Evolutionary conservation across 768 basidiomycete species (phyloP).

Genomic region (Phanerodontia chrysosporium): DNA sequence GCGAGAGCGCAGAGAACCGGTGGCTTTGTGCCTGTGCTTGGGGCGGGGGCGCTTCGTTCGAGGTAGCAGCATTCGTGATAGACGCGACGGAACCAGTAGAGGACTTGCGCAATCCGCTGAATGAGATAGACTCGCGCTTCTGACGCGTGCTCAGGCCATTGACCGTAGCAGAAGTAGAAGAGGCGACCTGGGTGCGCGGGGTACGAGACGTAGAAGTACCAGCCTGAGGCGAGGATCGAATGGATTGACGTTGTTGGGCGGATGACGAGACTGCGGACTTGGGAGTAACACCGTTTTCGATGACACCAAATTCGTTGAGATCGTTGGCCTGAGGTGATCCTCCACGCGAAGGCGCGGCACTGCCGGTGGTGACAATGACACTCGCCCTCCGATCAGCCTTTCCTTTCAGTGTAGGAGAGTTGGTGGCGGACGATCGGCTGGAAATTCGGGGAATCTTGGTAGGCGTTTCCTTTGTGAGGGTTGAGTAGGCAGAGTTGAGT

Average conservation of each 20-base stretch:
- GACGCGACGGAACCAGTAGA: conserved; percentile 81
- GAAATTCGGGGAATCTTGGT: conserved; percentile 93
- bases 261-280: conserved; percentile 40
- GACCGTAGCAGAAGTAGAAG: conserved; percentile 38
- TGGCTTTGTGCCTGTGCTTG: conserved; percentile 37
- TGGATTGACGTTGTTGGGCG: conserved; percentile 50
- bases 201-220: conserved; percentile 50
- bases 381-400: conserved; percentile 59
- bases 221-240: conserved; percentile 58
- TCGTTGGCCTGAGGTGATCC: conserved; percentile 44
- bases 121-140: conserved; percentile 78
- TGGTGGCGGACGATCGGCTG: conserved; percentile 72
- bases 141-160: conserved; percentile 55
- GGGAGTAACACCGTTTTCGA: conserved; percentile 56
- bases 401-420: conserved; percentile 65
- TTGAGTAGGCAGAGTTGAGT: conserved; percentile 42
- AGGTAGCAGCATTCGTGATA: conserved; percentile 43
- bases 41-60: conserved; percentile 26
- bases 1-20: conserved; percentile 80
- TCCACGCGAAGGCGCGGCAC: conserved; percentile 48
- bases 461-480: conserved; percentile 75
- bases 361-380: conserved; percentile 38
- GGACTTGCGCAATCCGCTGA: conserved; percentile 73
- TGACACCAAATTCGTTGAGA: conserved; percentile 74
- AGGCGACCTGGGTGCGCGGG: conserved; percentile 56